Base-by-base conservation (phyloP, 2,329 filamentous ascomycete genomes). In the Plenodomus lindquistii region DNA sequence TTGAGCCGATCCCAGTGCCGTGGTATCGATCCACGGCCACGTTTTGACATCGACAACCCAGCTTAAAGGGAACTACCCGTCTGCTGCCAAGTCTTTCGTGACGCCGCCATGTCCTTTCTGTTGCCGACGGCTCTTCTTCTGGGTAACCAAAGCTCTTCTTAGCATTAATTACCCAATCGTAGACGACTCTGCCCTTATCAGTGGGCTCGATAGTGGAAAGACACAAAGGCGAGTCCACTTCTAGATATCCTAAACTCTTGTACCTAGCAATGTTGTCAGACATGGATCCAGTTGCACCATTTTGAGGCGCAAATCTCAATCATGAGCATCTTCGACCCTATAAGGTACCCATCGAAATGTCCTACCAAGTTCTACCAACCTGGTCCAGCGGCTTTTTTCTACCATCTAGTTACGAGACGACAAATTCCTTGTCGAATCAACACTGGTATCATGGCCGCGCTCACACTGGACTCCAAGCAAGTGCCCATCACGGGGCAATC, bases 201-300 rank as follows among this genome's bases (percentile, higher is more conserved):
- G 37, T 42, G 18, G 37, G 40, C 27, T 11, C 10, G 27, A 50
- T 29, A 38, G 2, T 10, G 16, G 37, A 19, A 20, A 40, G 44
- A 43, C 34, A 20, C 42, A 35, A 21, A 40, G 42, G 40, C 43
- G 40, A 27, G 22, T 27, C 36, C 52, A 41, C 52, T 37, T 34
- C 45, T 48, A 44, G 44, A 46, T 42, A 46, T 29, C 39, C 42
- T 16, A 44, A 36, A 41, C 45, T 39, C 22, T 41, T 21, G 24
- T 31, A 13, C n/a, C 38, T 36, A 43, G 41, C 8, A 36, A 59
- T 62, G 57, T 62, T 62, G 59, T 60, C 57, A 62, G 29, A 18
- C 18, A 16, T 39, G 17, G 42, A 34, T 37, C 20, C 20, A 29
- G 40, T 62, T 62, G 59, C 59, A 62, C 46, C 59, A 62, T 62